Evolutionary conservation across 345 rosid genomes (phyloP).

Genomic region (Leavenworthia alabamica): DNA sequence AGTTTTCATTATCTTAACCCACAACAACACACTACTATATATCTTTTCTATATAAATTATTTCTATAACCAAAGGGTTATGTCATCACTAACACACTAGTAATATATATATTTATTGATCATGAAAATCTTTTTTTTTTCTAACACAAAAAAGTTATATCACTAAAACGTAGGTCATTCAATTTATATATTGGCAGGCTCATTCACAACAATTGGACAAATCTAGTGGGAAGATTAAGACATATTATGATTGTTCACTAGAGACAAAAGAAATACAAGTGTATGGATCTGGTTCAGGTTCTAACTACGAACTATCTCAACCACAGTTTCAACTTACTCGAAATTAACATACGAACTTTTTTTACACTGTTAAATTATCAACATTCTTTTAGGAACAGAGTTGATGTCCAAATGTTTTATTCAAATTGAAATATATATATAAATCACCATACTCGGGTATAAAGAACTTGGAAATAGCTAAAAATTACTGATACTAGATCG

Average conservation of each 20-base stretch:
- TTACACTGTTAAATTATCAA: not conserved
- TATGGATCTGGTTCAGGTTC: constrained; percentile 17
- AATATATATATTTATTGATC: not conserved
- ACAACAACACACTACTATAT: not conserved
- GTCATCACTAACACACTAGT: not conserved
- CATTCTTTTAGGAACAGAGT: not conserved
- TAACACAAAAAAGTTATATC: not conserved
- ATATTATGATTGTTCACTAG: constrained; percentile 5
- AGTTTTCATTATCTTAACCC: not conserved
- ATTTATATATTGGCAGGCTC: constrained; percentile 1
- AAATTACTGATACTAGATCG: not conserved
- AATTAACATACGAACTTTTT: not conserved
- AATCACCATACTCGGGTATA: not conserved
- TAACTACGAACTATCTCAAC: constrained; percentile 4
- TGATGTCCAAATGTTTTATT: not conserved
- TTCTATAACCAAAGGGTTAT: not conserved
- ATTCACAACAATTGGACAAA: not conserved
- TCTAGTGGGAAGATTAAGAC: constrained; percentile 10
- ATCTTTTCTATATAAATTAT: not conserved
- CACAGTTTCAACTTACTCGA: not conserved
- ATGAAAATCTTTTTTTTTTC: not conserved
- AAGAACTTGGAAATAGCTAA: not conserved
- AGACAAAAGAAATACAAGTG: not conserved
- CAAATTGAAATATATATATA: not conserved
- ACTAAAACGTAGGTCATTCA: constrained; percentile 6